Evolutionary conservation across 2,329 filamentous ascomycete species (phyloP).

Genomic region (Rhynchosporium secalis): DNA sequence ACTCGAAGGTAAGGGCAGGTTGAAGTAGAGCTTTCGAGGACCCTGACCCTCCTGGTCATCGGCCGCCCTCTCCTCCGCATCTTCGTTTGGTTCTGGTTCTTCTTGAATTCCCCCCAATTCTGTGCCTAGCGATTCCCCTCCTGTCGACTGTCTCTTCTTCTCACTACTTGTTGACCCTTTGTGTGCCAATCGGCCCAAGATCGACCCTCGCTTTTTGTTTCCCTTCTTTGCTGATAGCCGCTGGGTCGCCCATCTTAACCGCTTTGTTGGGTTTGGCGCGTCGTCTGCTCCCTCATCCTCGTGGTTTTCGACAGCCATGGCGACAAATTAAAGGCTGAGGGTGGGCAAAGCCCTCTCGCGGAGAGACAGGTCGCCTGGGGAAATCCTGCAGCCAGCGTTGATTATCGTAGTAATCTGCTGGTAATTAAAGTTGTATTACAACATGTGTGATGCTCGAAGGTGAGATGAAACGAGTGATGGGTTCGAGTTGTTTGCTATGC

Average conservation of each 20-base stretch:
- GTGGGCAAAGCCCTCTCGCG: slow-evolving; percentile 30
- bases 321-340: slow-evolving; percentile 23
- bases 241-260: slow-evolving; percentile 95
- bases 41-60: slow-evolving; percentile 43
- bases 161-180: slow-evolving; percentile 57
- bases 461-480: slow-evolving; percentile 6
- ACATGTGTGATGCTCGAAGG: slow-evolving; percentile 7
- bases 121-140: slow-evolving; percentile 40
- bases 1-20: slow-evolving; percentile 72
- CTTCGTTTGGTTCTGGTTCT: slow-evolving; percentile 28
- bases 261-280: slow-evolving; percentile 63
- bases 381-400: neutral
- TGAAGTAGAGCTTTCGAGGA: slow-evolving; percentile 75
- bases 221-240: slow-evolving; percentile 76
- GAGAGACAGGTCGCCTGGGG: slow-evolving; percentile 20
- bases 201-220: slow-evolving; percentile 75
- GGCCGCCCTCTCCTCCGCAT: slow-evolving; percentile 34
- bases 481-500: neutral
- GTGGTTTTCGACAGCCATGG: slow-evolving; percentile 26
- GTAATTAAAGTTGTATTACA: slow-evolving; percentile 6
- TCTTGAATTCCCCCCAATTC: slow-evolving; percentile 38
- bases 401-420: slow-evolving; percentile 13
- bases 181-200: slow-evolving; percentile 74
- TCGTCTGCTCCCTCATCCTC: slow-evolving; percentile 40
- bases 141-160: slow-evolving; percentile 62